Base-by-base conservation (phyloP, 306 rosid species). In the Quercus berberidifolia region DNA sequence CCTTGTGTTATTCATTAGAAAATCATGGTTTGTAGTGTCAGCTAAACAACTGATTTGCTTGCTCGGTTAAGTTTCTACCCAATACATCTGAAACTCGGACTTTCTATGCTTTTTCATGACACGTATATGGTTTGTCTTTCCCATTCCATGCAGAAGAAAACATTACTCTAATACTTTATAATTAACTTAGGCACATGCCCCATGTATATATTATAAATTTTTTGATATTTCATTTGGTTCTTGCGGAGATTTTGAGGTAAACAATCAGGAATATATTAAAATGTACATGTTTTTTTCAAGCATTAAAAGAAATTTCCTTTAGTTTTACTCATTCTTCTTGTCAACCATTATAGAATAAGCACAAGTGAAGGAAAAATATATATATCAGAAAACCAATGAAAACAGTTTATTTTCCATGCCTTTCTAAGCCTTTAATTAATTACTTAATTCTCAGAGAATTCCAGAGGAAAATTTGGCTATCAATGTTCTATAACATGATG, bases 1-100 rank as follows among this genome's bases (percentile, higher is more conserved):
- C 65, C 74, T 65, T 52, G 74, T 78, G 79, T 58, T 31, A 75
- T 26, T 58, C 64, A 76, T 79, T 82, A 82, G 76, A 79, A 78
- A 76, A 69, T 65, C 52, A 57, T 41, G 74, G 68, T 71, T 83
- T 86, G 35, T 74, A 79, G 15, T 77, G 83, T 89, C 86, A 81
- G 92, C 88, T 87, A 88, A 92, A 89, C 93, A 86, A 92, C 91
- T 91, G 92, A 85, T 77, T 92, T 88, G 90, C 89, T 89, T 86
- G 69, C 78, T 81, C 78, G 74, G 71, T 81, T 55, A 92, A 85
- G 91, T 91, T 91, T 92, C 97, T 85, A 91, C 88, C 96, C 80
- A 80, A 82, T 89, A 75, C 93, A 89, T 88, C 96, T 86, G 88
- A 67, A 87, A 83, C 93, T 78, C 73, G 38, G 91, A 92, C 96